These are phyloP conservation scores for Zymoseptoria brevis DNA, from an alignment of 2,329 filamentous ascomycete species.

Conservation along the genomic window DNA sequence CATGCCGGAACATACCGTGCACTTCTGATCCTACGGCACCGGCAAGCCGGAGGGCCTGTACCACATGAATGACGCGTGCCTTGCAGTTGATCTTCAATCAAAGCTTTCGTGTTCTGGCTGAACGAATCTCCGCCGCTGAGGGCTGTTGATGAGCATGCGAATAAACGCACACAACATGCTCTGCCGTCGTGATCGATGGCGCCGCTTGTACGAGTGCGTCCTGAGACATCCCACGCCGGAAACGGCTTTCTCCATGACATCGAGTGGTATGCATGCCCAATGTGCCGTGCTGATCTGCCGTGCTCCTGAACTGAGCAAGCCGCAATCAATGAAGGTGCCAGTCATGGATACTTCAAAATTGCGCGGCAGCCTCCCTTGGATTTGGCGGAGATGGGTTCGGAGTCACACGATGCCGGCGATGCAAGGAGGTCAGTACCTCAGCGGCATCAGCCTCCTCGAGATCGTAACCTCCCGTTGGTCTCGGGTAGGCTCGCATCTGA, in stretches of 20 bases:
- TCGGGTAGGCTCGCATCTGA: constrained; percentile 14
- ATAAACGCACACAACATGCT: background rate
- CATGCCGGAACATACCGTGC: background rate
- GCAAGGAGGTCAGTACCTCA: constrained; percentile 13
- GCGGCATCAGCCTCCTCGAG: constrained; percentile 16
- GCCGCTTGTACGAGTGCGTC: background rate
- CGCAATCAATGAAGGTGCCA: background rate
- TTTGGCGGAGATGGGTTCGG: background rate
- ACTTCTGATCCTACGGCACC: background rate
- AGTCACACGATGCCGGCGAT: constrained; percentile 3
- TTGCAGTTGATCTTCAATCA: background rate
- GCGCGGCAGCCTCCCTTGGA: background rate
- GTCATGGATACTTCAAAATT: background rate
- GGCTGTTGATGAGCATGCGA: background rate
- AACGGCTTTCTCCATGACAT: background rate
- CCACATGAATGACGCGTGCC: background rate
- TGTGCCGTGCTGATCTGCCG: background rate
- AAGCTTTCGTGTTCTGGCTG: too few relatives aligned
- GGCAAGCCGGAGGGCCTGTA: background rate
- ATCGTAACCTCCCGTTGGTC: constrained; percentile 11
- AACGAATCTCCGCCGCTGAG: too few relatives aligned
- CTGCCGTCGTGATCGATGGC: background rate
- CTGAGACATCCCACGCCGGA: background rate
- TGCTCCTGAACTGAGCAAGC: background rate
- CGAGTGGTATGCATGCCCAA: background rate